These are phyloP conservation scores for Penicillium coffeae DNA, from an alignment of 495 filamentous ascomycete genomes.

Conservation along the genomic window DNA sequence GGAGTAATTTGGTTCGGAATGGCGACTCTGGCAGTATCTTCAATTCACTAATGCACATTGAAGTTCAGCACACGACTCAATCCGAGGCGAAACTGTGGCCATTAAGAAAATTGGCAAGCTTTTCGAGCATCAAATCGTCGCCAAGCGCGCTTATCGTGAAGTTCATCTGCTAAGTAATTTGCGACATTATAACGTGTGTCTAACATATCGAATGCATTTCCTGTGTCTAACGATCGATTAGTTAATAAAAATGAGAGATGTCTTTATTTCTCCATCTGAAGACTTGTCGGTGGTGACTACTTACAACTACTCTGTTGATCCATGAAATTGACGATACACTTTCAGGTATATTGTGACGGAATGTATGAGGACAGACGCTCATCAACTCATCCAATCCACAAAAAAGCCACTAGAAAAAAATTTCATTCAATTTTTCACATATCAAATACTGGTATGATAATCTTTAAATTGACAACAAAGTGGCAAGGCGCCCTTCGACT, in stretches of 20 bases:
- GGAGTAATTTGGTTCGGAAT: constrained; percentile 4
- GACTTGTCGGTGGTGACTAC: constrained; percentile 70
- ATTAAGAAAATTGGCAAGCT: constrained; percentile 99
- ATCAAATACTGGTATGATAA: constrained; percentile 97
- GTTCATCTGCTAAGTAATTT: constrained; percentile 96
- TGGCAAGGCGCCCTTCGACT: too few relatives aligned
- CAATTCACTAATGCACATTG: too few relatives aligned
- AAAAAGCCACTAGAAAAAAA: constrained; percentile 96
- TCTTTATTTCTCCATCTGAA: constrained; percentile 98
- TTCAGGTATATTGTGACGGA: constrained; percentile 98
- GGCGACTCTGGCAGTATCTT: too few relatives aligned
- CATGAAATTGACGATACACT: too few relatives aligned
- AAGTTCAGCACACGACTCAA: constrained; percentile 95
- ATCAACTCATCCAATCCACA: constrained; percentile 90
- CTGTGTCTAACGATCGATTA: constrained; percentile 34
- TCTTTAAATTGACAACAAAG: too few relatives aligned
- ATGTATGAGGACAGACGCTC: constrained; percentile 92
- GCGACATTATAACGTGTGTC: constrained; percentile 84
- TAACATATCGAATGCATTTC: background rate
- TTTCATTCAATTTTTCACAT: constrained; percentile 99
- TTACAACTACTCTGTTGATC: too few relatives aligned
- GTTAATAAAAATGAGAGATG: constrained; percentile 98
- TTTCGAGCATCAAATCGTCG: constrained; percentile 95
- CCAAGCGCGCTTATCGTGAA: constrained; percentile 95
- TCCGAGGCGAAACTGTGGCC: constrained; percentile 89